Evolutionary conservation across 148 eudicot species (phyloP).

Genomic region (Silene uniflora): DNA sequence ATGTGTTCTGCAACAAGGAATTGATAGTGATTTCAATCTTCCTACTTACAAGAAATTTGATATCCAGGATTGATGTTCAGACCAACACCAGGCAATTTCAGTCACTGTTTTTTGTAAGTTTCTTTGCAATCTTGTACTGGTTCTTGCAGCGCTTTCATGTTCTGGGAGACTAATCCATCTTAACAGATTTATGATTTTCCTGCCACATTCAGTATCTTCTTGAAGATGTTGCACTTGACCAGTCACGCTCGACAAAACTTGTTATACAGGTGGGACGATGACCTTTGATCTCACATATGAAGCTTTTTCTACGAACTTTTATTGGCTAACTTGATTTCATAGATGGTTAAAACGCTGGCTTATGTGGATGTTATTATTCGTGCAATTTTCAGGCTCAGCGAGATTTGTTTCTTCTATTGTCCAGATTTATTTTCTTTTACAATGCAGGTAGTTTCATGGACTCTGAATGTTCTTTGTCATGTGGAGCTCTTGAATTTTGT

Average conservation of each 20-base stretch:
- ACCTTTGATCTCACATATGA: not conserved
- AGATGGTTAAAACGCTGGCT: not conserved
- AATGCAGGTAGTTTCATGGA: conserved; percentile 45
- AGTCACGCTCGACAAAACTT: conserved; percentile 59
- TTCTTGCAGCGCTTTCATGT: not conserved
- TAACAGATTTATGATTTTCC: conserved; percentile 12
- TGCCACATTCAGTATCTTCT: conserved; percentile 62
- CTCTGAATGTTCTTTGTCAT: conserved; percentile 1
- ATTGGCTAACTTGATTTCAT: not conserved
- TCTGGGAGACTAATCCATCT: conserved; percentile 3
- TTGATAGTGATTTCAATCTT: not conserved
- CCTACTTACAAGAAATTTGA: not conserved
- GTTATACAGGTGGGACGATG: conserved; percentile 63
- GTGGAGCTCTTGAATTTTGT: not conserved
- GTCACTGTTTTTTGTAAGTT: conserved; percentile 68
- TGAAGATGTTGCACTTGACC: conserved; percentile 68
- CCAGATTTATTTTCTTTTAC: conserved; percentile 75
- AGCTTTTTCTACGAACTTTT: not conserved
- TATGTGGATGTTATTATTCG: conserved; percentile 10
- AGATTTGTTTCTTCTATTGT: conserved; percentile 81
- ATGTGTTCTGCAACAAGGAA: not conserved
- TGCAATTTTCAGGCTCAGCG: conserved; percentile 62
- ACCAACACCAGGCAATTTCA: conserved; percentile 79
- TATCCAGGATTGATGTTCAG: conserved; percentile 80
- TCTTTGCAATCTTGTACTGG: not conserved